These are phyloP conservation scores for Pythium insidiosum DNA, from an alignment of 352 stramenopile genomes.

Conservation along the genomic window DNA sequence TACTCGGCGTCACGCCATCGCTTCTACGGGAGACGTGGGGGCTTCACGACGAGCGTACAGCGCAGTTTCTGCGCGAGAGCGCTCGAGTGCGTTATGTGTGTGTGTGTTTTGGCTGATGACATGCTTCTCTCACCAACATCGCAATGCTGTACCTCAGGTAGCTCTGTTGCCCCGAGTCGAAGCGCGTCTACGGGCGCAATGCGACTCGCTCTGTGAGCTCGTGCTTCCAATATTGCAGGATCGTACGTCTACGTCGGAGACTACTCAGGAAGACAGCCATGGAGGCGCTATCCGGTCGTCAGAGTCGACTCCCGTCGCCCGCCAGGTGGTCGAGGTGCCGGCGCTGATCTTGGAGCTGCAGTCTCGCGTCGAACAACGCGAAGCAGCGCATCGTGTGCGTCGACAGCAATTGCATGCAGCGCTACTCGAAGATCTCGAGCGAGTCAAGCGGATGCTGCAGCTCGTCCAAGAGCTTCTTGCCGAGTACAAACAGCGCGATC, in stretches of 20 bases:
- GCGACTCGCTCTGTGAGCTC: conserved; percentile 23
- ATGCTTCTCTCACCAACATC: no score
- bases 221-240: conserved; percentile 19
- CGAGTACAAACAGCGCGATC: conserved; percentile 26
- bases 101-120: no score
- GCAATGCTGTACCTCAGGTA: conserved; percentile 8
- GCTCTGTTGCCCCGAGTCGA: conserved; percentile 21
- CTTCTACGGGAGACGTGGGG: conserved; percentile 12
- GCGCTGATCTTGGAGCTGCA: conserved; percentile 24
- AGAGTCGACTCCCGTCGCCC: conserved; percentile 3
- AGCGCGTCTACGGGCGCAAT: conserved; percentile 19
- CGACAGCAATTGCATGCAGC: conserved; percentile 6
- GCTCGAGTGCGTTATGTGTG: conserved; percentile 27
- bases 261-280: no score
- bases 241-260: neutral
- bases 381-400: conserved; percentile 3
- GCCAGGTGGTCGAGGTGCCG: conserved; percentile 22
- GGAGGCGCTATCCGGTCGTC: no score
- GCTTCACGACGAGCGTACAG: conserved; percentile 9
- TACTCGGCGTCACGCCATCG: conserved; percentile 19
- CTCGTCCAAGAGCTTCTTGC: conserved; percentile 14
- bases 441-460: conserved; percentile 16
- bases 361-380: conserved; percentile 11
- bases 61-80: conserved; percentile 10
- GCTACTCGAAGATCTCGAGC: conserved; percentile 13